phyloP scores from a whole-genome alignment of 305 asterid species.

The Fraxinus angustifolia region DNA sequence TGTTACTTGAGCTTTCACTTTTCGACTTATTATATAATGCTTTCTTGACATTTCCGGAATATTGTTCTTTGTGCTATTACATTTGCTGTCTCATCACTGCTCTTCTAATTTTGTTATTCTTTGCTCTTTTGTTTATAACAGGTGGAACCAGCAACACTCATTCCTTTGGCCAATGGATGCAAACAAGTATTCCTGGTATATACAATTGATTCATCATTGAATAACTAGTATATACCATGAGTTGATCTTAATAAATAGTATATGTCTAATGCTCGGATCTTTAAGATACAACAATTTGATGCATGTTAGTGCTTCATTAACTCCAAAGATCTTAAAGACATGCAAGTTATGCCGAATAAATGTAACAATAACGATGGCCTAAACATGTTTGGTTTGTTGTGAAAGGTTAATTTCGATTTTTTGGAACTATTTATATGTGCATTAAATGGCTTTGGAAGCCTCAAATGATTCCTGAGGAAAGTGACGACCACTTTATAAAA shows the following conservation, averaged over 20 bases:
- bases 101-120: slow-evolving; percentile 21
- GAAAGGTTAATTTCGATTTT: neutral
- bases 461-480: neutral
- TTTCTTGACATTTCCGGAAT: neutral
- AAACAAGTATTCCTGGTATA: slow-evolving; percentile 96
- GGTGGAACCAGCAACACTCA: slow-evolving; percentile 94
- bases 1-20: neutral
- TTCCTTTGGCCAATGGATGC: slow-evolving; percentile 93
- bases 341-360: neutral
- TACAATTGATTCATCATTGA: slow-evolving; percentile 3
- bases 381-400: neutral
- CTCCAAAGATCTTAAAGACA: neutral
- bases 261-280: neutral
- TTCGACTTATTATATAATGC: neutral
- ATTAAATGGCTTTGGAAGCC: neutral
- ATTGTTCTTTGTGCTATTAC: slow-evolving; percentile 12
- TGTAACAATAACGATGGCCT: neutral
- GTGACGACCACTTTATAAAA: neutral
- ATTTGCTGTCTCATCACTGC: slow-evolving; percentile 12
- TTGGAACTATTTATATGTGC: neutral
- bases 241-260: neutral
- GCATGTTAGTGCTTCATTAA: neutral
- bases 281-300: neutral
- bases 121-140: slow-evolving; percentile 32
- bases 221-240: neutral